Percentiles rank a stretch among this genome's conserved stretches.
Evolutionary conservation across 2,329 filamentous ascomycete species (phyloP).

Genomic region (Mycosphaerella sp.): DNA sequence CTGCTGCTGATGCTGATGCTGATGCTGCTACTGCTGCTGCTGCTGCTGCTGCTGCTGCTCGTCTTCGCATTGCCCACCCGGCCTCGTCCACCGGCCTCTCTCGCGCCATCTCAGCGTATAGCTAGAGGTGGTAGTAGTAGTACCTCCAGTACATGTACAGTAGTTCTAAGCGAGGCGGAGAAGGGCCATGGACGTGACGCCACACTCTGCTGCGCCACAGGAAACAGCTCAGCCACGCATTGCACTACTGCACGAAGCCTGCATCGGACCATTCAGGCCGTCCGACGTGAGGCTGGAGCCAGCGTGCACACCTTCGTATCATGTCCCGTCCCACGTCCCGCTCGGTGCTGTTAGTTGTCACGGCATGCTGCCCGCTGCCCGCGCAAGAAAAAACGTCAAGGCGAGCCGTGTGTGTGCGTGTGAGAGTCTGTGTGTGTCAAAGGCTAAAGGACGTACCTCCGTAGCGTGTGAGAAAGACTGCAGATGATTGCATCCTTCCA

Average conservation of each 20-base stretch:
- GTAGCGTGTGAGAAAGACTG: neutral
- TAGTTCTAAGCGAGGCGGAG: neutral
- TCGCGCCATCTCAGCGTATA: too few relatives aligned
- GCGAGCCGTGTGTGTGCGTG: neutral
- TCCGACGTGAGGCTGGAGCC: too few relatives aligned
- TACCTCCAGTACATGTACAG: too few relatives aligned
- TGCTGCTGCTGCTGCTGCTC: neutral
- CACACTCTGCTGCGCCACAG: neutral
- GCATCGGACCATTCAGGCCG: too few relatives aligned
- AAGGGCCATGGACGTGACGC: neutral
- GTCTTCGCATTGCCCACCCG: neutral
- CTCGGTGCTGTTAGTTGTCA: neutral
- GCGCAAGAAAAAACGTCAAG: neutral
- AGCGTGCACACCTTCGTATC: constrained; percentile 10
- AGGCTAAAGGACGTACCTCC: neutral
- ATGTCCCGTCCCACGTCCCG: constrained; percentile 13
- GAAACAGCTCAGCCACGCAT: neutral
- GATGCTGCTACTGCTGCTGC: too few relatives aligned
- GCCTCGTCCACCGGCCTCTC: too few relatives aligned
- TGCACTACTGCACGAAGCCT: too few relatives aligned
- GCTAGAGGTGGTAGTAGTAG: too few relatives aligned
- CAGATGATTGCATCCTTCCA: constrained; percentile 4
- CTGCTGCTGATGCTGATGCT: too few relatives aligned
- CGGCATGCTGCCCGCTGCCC: neutral
- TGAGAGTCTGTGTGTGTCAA: too few relatives aligned